Base-by-base conservation (phyloP, 108 stramenopile species). In the Nannochloropsis gaditana region DNA sequence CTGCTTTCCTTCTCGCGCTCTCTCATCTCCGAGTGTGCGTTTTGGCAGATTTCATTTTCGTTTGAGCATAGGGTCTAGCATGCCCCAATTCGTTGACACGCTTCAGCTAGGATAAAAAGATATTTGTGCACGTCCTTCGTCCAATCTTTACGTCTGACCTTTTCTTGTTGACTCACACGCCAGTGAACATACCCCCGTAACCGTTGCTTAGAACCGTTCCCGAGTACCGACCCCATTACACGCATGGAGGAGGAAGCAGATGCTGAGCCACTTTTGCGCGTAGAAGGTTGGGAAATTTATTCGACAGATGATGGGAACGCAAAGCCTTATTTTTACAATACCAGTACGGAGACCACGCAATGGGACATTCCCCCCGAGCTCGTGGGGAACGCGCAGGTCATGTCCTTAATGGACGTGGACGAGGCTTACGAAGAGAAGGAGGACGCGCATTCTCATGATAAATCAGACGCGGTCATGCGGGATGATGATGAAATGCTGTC, bases 261-360 rank as follows among this genome's bases (percentile, higher is more conserved):
- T n/a, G 59, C 8, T 73, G 59, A 73, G 59, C 59, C 59, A 15
- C 59, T 73, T 3, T 73, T 73, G n/a, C 59, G 59, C 19, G 59
- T 73, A 15, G 59, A n/a, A n/a, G 59, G n/a, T n/a, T 73, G 59
- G 59, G 59, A 73, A n/a, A 73, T 73, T n/a, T 73, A 73, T n/a
- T 73, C 59, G 59, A 73, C 59, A 15, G 59, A 73, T 6, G 59
- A 73, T 73, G 59, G 59, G 59, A 73, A 73, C 59, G 59, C 59
- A 15, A 73, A 73, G n/a, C 59, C 59, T n/a, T 73, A 73, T n/a
- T 73, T 73, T n/a, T 73, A 73, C 59, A 73, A 73, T n/a, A n/a
- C 59, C 15, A n/a, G 19, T 73, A 73, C 59, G 59, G 59, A 73
- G n/a, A n/a, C 59, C 19, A 73, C 59, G 59, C 59, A 73, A 73